Base-by-base conservation (phyloP, 2,329 filamentous ascomycete species). In the Fusarium brachygibbosum region DNA sequence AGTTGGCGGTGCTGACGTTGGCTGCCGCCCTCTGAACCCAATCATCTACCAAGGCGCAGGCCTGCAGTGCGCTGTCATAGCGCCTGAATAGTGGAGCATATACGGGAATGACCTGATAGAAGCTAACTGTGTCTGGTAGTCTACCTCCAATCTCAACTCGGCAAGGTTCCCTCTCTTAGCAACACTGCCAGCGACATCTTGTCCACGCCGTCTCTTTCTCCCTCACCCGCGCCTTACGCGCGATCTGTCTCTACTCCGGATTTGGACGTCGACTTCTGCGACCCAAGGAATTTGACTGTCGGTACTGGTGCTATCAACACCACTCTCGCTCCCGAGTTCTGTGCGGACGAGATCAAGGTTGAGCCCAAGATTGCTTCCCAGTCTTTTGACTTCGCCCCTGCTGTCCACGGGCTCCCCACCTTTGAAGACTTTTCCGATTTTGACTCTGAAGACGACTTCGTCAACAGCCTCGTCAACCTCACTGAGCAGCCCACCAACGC, bases 371-470 rank as follows among this genome's bases (percentile, higher is more conserved):
- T 82, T 66, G 75, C 80, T 56, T 76, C 76, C 72, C 81, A 78
- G 62, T 66, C 80, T 25, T 87, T 90, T 69, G 85, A 87, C 65
- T 88, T 89, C 76, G 81, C 80, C 68, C 75, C 81, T 49, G 77
- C 80, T 25, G 82, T 84, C 71, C 82, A 86, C 82, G 87, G 87
- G 25, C 85, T 96, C 31, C 90, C 92, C 28, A 84, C 86, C 11
- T 97, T 97, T 73, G 93, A 97, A 79, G 92, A 93, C 70, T 88
- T 97, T 71, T 96, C 94, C 25, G 94, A 97, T 75, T 86, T 97
- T 58, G 94, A 97, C 78, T 94, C 92, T 1, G 94, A 97, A 75
- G 93, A 97, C 86, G 93, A 96, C 77, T 93, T 97, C 40, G 76
- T 77, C 75, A 87, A 89, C 74, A 90, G 87, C 57, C 86, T 97